Evolutionary conservation across 2,329 filamentous ascomycete species (phyloP).

Genomic region (Sphaerulina vaccinii): DNA sequence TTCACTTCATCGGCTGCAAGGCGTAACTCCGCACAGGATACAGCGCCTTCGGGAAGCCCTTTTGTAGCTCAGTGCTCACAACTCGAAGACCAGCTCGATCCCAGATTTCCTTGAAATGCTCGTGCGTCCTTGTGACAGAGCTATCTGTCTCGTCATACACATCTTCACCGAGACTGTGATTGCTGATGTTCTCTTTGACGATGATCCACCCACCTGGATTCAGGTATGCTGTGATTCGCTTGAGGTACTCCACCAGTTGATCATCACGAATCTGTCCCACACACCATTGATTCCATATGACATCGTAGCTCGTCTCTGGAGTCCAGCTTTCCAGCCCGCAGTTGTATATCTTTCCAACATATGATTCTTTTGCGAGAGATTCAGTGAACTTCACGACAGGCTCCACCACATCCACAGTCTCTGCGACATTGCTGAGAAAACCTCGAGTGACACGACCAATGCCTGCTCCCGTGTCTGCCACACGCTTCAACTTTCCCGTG

Average conservation of each 20-base stretch:
- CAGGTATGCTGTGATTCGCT: constrained; percentile 57
- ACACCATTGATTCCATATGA: constrained; percentile 93
- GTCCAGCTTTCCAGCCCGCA: constrained; percentile 74
- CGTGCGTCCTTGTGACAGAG: constrained; percentile 73
- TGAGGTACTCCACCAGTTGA: constrained; percentile 67
- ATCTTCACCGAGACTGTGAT: constrained; percentile 55
- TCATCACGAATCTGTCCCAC: constrained; percentile 75
- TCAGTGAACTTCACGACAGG: constrained; percentile 79
- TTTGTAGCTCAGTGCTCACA: constrained; percentile 69
- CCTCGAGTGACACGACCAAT: constrained; percentile 82
- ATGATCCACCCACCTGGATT: constrained; percentile 58
- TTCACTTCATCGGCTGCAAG: constrained; percentile 53
- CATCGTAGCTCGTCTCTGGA: constrained; percentile 59
- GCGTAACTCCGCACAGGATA: constrained; percentile 79
- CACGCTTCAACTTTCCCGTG: constrained; percentile 39
- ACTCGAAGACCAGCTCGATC: constrained; percentile 65
- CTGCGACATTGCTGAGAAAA: constrained; percentile 68
- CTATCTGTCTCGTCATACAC: constrained; percentile 74
- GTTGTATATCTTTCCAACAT: constrained; percentile 65
- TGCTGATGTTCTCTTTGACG: constrained; percentile 77
- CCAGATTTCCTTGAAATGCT: constrained; percentile 70
- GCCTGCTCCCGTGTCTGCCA: constrained; percentile 63
- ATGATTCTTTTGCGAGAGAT: constrained; percentile 51
- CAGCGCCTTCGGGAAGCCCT: constrained; percentile 66
- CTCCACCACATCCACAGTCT: constrained; percentile 77